Evolutionary conservation across 257 asterid species (phyloP), one percentile per base, ranked within the genome.

Genomic region (Lantana camara): DNA sequence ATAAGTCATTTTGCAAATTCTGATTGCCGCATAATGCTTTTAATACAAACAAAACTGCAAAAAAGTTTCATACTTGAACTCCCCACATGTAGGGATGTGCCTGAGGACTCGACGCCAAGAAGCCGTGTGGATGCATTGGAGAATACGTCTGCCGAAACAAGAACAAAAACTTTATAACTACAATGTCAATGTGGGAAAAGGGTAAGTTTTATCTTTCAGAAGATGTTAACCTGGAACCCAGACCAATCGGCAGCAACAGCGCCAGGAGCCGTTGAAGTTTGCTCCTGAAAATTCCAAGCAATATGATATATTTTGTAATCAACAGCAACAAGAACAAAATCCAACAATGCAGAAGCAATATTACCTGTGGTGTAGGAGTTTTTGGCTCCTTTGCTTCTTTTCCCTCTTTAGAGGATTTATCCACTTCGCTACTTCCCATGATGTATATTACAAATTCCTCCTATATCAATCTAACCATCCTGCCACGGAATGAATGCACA

Each of bases 21-120:
- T 16, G 40, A 63, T 12, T 21, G 60, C 66, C 19, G 35, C 41
- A 37, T 8, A 12, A 46, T 56, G 29, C 55, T 54, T 20, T n/a
- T 45, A 19, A 45, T 9, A 15, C 41, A 61, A 46, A 45, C 6
- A 55, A 63, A 63, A 37, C 15, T 17, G 10, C 61, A 29, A 14
- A n/a, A n/a, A 44, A 50, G 53, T 32, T 44, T 29, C 52, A 53
- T 41, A 42, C 98, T 91, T 92, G 98, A 74, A 91, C 95, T 70
- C 98, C 96, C 98, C 98, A 92, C 98, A 92, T 89, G 62, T 92
- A 89, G 40, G 96, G 96, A 77, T 92, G 96, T 3, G 89, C 77
- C 75, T 92, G 96, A 58, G 98, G 96, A 73, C 79, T 83, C 46
- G 98, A 76, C 12, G 93, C 88, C 87, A 92, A 21, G 81, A 65